Conservation (phyloP, 1,284 basidiomycete species). For the Omphalotus olearius region DNA sequence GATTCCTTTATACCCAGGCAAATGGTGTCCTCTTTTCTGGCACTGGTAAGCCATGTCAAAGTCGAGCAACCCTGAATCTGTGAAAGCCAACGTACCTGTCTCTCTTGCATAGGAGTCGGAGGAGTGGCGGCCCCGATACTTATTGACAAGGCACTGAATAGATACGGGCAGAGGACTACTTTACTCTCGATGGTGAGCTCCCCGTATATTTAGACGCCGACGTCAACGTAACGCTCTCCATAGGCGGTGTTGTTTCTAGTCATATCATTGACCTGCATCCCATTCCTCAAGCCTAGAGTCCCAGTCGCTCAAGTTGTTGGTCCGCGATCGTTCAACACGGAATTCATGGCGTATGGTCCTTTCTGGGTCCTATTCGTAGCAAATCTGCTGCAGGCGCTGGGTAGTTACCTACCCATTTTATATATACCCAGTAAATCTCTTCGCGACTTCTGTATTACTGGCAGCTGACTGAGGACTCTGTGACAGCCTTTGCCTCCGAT, state of each 20-base stretch:
- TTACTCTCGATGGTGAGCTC: conserved; percentile 8
- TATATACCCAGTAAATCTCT: conserved; percentile 12
- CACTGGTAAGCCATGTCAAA: conserved; percentile 8
- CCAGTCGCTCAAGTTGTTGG: conserved; percentile 12
- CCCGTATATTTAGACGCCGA: background rate
- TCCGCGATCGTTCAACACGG: conserved; percentile 6
- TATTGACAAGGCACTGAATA: conserved; percentile 7
- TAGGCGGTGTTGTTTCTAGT: conserved; percentile 9
- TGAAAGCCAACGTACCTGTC: too few relatives aligned
- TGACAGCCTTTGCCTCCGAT: conserved; percentile 13
- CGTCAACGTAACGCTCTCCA: background rate
- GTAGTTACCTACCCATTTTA: conserved; percentile 13
- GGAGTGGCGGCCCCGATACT: conserved; percentile 12
- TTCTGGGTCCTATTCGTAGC: conserved; percentile 14
- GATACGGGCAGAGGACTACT: conserved; percentile 9
- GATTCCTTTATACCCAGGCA: conserved; percentile 1
- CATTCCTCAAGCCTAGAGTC: conserved; percentile 11
- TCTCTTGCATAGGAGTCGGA: conserved; percentile 5
- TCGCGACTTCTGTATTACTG: background rate
- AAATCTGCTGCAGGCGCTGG: conserved; percentile 13
- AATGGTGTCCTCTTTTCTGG: conserved; percentile 14
- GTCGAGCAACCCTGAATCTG: background rate
- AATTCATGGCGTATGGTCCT: conserved; percentile 1
- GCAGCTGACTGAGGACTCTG: background rate
- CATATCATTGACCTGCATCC: conserved; percentile 6